Evolutionary conservation across 495 filamentous ascomycete species (phyloP).

Genomic region (Penicillium cataractarum): DNA sequence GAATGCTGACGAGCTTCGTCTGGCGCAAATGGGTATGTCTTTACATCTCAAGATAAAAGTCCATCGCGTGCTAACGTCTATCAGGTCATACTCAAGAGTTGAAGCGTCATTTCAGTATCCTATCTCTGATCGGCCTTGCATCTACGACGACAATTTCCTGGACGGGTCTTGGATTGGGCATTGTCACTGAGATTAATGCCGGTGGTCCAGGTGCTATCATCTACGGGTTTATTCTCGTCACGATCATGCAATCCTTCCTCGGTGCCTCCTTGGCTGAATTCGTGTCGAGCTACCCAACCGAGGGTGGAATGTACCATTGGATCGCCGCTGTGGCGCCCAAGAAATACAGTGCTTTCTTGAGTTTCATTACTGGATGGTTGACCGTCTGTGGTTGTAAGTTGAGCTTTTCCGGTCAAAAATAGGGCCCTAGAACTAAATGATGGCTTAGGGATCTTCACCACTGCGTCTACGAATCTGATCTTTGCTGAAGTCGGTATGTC

Average conservation of each 20-base stretch:
- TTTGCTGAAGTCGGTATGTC: constrained; percentile 5
- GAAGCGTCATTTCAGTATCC: constrained; percentile 8
- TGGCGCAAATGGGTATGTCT: constrained; percentile 7
- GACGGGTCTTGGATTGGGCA: constrained; percentile 8
- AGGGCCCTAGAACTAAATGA: neutral
- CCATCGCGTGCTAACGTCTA: neutral
- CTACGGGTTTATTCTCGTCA: constrained; percentile 8
- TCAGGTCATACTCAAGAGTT: constrained; percentile 7
- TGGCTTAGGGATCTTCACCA: constrained; percentile 6
- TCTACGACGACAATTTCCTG: constrained; percentile 5
- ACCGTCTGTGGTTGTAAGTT: constrained; percentile 8
- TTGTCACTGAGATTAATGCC: constrained; percentile 10
- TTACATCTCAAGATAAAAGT: neutral
- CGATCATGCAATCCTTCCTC: constrained; percentile 7
- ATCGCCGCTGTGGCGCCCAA: constrained; percentile 3
- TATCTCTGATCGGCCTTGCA: constrained; percentile 7
- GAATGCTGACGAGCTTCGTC: constrained; percentile 8
- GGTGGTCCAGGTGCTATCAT: constrained; percentile 9
- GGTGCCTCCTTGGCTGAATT: constrained; percentile 9
- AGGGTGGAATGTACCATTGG: constrained; percentile 12
- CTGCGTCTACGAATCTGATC: constrained; percentile 9
- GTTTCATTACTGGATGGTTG: constrained; percentile 6
- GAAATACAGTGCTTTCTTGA: neutral
- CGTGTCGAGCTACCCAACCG: constrained; percentile 7
- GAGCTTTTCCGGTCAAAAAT: neutral